Conservation (phyloP, 192 early-diverging fungal genomes). For the Dissophora ornata region DNA sequence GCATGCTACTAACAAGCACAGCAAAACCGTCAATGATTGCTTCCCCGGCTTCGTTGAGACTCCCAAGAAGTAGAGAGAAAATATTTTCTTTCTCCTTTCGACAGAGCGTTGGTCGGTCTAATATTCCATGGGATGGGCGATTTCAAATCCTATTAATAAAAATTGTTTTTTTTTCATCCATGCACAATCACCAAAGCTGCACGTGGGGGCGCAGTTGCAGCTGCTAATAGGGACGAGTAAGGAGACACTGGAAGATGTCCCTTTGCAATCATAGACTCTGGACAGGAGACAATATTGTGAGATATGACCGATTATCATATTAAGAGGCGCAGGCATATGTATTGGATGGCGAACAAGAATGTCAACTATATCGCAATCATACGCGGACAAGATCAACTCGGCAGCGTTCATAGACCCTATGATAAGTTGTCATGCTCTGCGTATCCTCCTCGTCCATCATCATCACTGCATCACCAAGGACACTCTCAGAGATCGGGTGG, state of each 20-base stretch:
- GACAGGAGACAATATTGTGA: too few relatives aligned
- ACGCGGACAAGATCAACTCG: conserved; percentile 56
- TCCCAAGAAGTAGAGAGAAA: conserved; percentile 45
- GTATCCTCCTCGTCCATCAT: conserved; percentile 53
- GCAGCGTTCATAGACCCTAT: conserved; percentile 49
- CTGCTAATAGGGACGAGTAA: not conserved
- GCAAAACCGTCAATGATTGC: conserved; percentile 79
- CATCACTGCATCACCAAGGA: conserved; percentile 21
- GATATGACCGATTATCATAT: too few relatives aligned
- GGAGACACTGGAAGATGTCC: too few relatives aligned
- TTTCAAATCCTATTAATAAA: too few relatives aligned
- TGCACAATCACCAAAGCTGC: not conserved
- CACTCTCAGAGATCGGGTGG: conserved; percentile 60
- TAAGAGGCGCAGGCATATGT: not conserved
- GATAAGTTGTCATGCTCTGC: conserved; percentile 24
- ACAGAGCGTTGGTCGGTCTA: too few relatives aligned
- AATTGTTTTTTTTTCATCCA: not conserved
- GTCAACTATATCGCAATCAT: too few relatives aligned
- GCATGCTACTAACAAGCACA: conserved; percentile 82
- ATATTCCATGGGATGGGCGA: too few relatives aligned
- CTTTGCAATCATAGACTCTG: too few relatives aligned
- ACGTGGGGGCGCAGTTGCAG: not conserved
- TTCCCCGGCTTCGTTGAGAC: conserved; percentile 74
- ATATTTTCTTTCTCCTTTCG: not conserved
- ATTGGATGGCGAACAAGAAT: too few relatives aligned